Evolutionary conservation across 2,329 filamentous ascomycete species (phyloP).

Genomic region (Fusarium staphyleae): DNA sequence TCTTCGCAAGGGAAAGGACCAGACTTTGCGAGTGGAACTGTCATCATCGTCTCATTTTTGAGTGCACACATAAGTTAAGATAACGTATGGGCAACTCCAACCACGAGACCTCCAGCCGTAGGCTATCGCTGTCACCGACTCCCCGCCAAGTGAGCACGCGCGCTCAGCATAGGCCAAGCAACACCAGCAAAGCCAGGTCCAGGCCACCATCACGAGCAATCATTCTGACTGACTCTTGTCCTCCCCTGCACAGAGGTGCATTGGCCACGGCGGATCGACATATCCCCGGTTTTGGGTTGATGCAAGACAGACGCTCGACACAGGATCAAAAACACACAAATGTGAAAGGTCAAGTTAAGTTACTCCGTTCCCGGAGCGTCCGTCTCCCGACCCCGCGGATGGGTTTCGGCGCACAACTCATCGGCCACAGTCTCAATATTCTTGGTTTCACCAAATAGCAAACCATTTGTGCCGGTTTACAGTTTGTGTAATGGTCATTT

Average conservation of each 20-base stretch:
- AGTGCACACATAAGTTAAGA: neutral
- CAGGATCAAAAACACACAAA: conserved; percentile 2
- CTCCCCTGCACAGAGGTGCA: neutral
- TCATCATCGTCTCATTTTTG: conserved; percentile 15
- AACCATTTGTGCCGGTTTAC: conserved; percentile 3
- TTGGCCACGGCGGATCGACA: conserved; percentile 11
- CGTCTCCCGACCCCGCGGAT: neutral
- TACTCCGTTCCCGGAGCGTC: neutral
- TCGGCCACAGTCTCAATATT: neutral
- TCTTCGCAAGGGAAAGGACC: conserved; percentile 3
- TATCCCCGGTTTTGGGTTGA: conserved; percentile 1
- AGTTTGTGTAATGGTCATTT: conserved; percentile 27
- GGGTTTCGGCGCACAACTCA: neutral
- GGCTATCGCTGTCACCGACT: conserved; percentile 27
- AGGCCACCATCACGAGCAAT: conserved; percentile 7
- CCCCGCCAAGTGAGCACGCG: conserved; percentile 19
- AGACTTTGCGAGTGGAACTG: conserved; percentile 21
- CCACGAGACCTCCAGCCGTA: conserved; percentile 32
- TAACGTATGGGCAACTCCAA: neutral
- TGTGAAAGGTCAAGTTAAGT: neutral
- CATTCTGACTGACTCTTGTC: conserved; percentile 6
- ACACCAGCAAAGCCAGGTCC: conserved; percentile 23
- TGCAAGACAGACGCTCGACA: conserved; percentile 6
- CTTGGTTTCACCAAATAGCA: conserved; percentile 18
- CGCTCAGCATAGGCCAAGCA: conserved; percentile 29